A percentile compares a stretch with the other conserved stretches of the same genome.
Evolutionary conservation across 495 filamentous ascomycete species (phyloP).

Genomic region (Penicillium crystallinum): DNA sequence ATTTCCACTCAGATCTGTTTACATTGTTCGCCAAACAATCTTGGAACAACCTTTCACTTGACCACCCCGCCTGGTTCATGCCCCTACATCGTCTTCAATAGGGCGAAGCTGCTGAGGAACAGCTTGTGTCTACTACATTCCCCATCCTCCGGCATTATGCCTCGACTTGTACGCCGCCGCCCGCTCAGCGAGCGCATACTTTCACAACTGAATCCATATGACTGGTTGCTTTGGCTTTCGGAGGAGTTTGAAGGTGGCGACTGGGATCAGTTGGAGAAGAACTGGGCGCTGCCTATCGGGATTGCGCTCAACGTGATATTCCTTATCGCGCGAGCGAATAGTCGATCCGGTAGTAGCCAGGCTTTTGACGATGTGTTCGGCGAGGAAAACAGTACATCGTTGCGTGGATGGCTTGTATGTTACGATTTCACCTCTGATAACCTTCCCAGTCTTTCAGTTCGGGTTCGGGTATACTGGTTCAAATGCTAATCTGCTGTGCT

Average conservation of each 20-base stretch:
- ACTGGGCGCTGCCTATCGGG: slow-evolving; percentile 69
- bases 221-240: slow-evolving; percentile 82
- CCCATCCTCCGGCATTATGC: slow-evolving; percentile 42
- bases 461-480: not conserved
- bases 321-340: slow-evolving; percentile 77
- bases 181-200: slow-evolving; percentile 72
- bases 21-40: slow-evolving; percentile 7
- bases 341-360: slow-evolving; percentile 37
- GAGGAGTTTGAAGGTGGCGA: slow-evolving; percentile 84
- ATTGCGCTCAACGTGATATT: slow-evolving; percentile 71
- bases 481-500: slow-evolving; percentile 1
- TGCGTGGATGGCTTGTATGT: slow-evolving; percentile 77
- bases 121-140: slow-evolving; percentile 10
- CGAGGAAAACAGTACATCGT: slow-evolving; percentile 57
- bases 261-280: slow-evolving; percentile 74
- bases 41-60: not conserved
- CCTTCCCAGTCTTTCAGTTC: too few species aligned
- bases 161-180: slow-evolving; percentile 73
- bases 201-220: slow-evolving; percentile 75
- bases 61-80: slow-evolving; percentile 7
- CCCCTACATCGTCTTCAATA: not conserved
- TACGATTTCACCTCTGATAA: not conserved
- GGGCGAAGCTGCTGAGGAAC: slow-evolving; percentile 21
- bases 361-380: slow-evolving; percentile 78
- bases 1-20: slow-evolving; percentile 17